Percentiles rank a stretch among this genome's conserved stretches.
phyloP scores from a whole-genome alignment of 2,329 filamentous ascomycete species.

The Dothideomycetes sp. region DNA sequence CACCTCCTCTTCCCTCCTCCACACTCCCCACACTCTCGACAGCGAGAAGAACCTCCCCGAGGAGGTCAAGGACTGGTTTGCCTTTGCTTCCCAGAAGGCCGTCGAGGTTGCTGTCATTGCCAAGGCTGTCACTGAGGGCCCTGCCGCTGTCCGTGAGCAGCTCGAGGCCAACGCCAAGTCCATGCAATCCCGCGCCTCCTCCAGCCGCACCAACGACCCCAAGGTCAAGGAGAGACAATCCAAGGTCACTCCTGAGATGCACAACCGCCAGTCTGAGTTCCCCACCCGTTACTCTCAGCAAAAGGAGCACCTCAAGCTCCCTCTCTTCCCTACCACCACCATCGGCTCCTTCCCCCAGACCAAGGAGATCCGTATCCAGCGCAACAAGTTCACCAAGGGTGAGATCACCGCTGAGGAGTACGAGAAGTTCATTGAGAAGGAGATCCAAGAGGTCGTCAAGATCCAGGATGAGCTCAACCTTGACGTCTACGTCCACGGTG shows the following conservation, averaged over 20 bases:
- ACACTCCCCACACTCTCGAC: conserved; percentile 94
- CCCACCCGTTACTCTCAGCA: conserved; percentile 74
- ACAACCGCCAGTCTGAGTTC: conserved; percentile 91
- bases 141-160: conserved; percentile 72
- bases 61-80: conserved; percentile 97
- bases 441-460: conserved; percentile 90
- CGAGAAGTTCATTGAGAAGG: conserved; percentile 98
- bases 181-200: conserved; percentile 79
- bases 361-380: conserved; percentile 91
- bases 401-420: conserved; percentile 89
- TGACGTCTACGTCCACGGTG: conserved; percentile 95
- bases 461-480: conserved; percentile 97
- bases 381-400: conserved; percentile 98
- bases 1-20: conserved; percentile 93
- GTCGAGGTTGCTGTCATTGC: conserved; percentile 83
- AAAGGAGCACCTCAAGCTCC: conserved; percentile 84
- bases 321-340: conserved; percentile 96
- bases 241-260: conserved; percentile 71
- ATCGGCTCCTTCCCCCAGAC: conserved; percentile 99
- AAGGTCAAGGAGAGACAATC: conserved; percentile 94
- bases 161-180: conserved; percentile 97
- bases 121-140: conserved; percentile 91
- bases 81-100: conserved; percentile 92
- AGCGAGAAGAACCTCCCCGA: conserved; percentile 97
- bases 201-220: conserved; percentile 91